Evolutionary conservation across 495 filamentous ascomycete genomes (phyloP), one percentile per base, ranked within the genome.

Genomic region (Daldinia caldariorum): DNA sequence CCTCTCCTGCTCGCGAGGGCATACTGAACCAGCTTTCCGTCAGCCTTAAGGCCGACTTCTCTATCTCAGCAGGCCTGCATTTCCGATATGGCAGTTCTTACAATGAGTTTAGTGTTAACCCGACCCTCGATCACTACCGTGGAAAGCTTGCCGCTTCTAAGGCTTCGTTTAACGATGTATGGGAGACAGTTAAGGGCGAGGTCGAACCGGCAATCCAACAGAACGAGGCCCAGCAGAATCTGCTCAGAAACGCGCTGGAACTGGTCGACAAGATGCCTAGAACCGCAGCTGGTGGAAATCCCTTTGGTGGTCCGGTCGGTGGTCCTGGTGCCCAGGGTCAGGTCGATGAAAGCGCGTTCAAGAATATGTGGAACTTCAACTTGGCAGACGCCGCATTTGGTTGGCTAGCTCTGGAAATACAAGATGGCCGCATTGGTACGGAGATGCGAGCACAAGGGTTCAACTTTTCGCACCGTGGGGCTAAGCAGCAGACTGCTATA

Each of bases 301-400:
- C 96, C 0, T 98, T 98, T 75, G 95, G 96, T 62, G 95, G 95
- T 8, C 90, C 91, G 12, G 85, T 89, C 65, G 86, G 89, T n/a
- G 89, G 90, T 16, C 86, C 86, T 29, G 88, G 87, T 22, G 85
- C 79, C 45, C 89, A 89, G 67, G 94, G 95, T 18, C 93, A 96
- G 72, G 93, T 99, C 18, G 95, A 99, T 74, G 95, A 99, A 82
- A 97, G 94, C 69, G 95, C 95, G 0, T 99, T 99, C 84, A 99
- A 99, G 84, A 99, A 99, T 74, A 98, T 98, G 96, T 99, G 95
- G 95, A 99, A 99, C 81, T 99, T 99, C 83, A 99, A 99, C 78
- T 81, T 99, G 55, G 95, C 95, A 20, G 95, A 99, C 82, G 95
- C 95, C 38, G 96, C 95, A 12, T 99, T 97, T 77, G 95, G 95